Evolutionary conservation across 2,329 filamentous ascomycete species (phyloP).

Genomic region (Curvularia sp.): DNA sequence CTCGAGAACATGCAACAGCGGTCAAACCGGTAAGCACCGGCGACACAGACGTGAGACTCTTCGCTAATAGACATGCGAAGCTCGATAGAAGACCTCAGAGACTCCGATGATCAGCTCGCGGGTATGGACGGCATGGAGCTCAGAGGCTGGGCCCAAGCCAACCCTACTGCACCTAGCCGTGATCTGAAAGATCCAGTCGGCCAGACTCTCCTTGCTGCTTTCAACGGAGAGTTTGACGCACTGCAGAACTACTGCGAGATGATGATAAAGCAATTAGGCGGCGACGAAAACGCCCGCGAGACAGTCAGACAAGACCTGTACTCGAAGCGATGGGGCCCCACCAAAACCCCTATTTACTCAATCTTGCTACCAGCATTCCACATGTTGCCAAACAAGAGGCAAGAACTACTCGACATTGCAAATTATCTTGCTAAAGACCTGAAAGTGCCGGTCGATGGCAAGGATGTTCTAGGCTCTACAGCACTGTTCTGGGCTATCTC

Average conservation of each 20-base stretch:
- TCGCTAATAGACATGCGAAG: conserved; percentile 5
- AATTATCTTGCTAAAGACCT: conserved; percentile 20
- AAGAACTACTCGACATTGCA: conserved; percentile 13
- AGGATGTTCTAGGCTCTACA: conserved; percentile 20
- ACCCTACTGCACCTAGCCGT: conserved; percentile 17
- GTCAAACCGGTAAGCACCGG: conserved; percentile 7
- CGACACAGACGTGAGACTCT: background rate
- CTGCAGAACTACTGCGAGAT: conserved; percentile 12
- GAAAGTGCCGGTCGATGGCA: conserved; percentile 21
- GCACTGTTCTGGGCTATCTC: conserved; percentile 27
- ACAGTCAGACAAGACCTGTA: conserved; percentile 19
- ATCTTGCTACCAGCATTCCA: conserved; percentile 20
- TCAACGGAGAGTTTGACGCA: conserved; percentile 6
- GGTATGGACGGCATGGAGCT: conserved; percentile 27
- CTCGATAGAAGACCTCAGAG: conserved; percentile 15
- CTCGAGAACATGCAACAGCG: conserved; percentile 23
- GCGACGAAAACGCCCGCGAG: conserved; percentile 11
- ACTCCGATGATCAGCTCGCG: conserved; percentile 19
- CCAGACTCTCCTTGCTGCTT: conserved; percentile 13
- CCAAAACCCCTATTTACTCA: conserved; percentile 18
- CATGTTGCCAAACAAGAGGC: conserved; percentile 7
- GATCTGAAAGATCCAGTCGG: conserved; percentile 23
- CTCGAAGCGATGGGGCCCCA: conserved; percentile 23
- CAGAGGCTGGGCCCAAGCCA: conserved; percentile 19
- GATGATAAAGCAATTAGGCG: conserved; percentile 12